Evolutionary conservation across 176 grass and related monocot species (phyloP).

Genomic region (Bromus sterilis): DNA sequence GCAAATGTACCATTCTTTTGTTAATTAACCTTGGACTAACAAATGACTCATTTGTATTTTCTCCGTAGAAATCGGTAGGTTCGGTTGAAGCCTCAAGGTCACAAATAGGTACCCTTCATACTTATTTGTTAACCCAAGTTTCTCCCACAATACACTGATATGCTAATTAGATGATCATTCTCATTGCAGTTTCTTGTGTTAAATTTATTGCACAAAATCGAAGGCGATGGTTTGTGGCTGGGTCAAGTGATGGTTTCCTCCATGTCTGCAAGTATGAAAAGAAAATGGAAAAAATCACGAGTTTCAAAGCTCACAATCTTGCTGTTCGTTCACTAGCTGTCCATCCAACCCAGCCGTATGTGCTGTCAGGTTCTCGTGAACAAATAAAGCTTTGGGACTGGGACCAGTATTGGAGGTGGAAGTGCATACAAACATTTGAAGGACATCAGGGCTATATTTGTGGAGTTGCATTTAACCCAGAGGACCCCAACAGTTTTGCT

Average conservation of each 20-base stretch:
- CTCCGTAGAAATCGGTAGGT: not conserved
- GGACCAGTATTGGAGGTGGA: not conserved
- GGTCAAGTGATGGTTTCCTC: not conserved
- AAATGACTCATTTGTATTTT: not conserved
- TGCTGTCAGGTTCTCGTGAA: not conserved
- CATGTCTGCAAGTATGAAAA: not conserved
- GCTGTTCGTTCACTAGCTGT: not conserved
- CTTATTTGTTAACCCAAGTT: not conserved
- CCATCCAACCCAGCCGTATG: not conserved
- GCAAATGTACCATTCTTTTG: not conserved
- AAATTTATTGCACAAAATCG: not conserved
- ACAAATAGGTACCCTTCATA: not conserved
- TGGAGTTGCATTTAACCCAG: not conserved
- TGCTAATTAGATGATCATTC: not conserved
- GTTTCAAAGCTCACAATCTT: not conserved
- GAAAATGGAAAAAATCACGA: not conserved
- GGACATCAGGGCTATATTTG: not conserved
- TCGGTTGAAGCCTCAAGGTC: not conserved
- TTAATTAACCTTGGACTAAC: not conserved
- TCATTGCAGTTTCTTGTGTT: not conserved
- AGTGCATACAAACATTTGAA: not conserved
- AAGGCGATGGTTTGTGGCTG: not conserved
- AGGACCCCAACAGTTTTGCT: not conserved
- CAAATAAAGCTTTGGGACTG: not conserved
- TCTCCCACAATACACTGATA: not conserved